Percentiles rank a stretch among this genome's conserved stretches.
Conservation (phyloP, 129 eudicot species). For the Helianthus annuus region DNA sequence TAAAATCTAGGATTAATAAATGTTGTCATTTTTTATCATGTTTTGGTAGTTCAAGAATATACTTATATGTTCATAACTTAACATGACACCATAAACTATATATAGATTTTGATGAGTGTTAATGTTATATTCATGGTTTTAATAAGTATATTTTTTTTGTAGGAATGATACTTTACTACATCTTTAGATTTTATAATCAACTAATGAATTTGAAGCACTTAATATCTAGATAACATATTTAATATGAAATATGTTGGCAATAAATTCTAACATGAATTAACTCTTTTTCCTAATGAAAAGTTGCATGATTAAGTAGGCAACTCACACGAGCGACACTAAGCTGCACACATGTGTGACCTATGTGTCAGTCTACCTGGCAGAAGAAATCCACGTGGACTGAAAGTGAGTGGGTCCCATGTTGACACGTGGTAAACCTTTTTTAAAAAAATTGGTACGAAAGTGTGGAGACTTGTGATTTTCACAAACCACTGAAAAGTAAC, state of each 20-base stretch:
- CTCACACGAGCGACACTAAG: background rate
- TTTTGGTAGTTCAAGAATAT: no score
- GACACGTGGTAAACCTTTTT: background rate
- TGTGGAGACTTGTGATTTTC: conserved; percentile 25
- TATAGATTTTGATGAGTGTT: no score
- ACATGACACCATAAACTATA: no score
- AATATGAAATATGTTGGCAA: background rate
- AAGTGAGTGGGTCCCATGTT: conserved; percentile 17
- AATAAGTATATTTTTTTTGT: no score
- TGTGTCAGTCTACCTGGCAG: conserved; percentile 16
- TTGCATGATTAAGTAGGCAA: background rate
- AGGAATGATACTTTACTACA: no score
- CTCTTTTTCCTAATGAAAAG: background rate
- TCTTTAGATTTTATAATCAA: no score
- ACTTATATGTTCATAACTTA: no score
- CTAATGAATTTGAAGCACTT: background rate
- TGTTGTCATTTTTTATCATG: no score
- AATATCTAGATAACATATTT: background rate
- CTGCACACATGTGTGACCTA: background rate
- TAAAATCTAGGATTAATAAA: no score
- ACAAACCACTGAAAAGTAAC: conserved; percentile 12
- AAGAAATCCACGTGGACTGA: conserved; percentile 14
- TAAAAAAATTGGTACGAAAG: background rate
- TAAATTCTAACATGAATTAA: background rate
- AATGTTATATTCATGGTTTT: no score